phyloP scores from a whole-genome alignment of 2,329 filamentous ascomycete species.

The Leptographium flavum region DNA sequence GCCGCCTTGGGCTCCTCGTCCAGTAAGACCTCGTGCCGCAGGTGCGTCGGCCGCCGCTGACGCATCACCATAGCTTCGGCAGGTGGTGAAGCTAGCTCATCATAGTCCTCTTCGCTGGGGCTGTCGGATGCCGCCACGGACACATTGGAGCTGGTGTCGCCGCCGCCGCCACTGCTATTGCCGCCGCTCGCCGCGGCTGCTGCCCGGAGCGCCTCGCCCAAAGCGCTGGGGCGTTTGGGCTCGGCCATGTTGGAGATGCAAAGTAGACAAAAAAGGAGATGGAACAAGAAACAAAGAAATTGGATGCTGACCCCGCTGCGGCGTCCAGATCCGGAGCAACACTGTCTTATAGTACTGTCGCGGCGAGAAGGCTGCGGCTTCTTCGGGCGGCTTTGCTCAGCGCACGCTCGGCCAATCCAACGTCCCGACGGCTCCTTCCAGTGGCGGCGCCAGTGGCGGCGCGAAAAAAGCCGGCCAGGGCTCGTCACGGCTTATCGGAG shows the following conservation, averaged over 20 bases:
- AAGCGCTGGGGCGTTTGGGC: conserved; percentile 7
- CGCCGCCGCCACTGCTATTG: background rate
- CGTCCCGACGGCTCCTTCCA: too few relatives aligned
- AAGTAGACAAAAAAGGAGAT: too few relatives aligned
- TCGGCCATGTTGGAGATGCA: background rate
- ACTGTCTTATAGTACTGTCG: too few relatives aligned
- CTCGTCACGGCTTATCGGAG: too few relatives aligned
- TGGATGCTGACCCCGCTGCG: too few relatives aligned
- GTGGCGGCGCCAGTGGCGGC: too few relatives aligned
- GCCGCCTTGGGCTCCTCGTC: background rate
- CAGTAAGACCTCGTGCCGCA: conserved; percentile 5
- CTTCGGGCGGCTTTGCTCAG: background rate
- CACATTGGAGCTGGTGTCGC: conserved; percentile 4
- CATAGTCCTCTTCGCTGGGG: conserved; percentile 31
- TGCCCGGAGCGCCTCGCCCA: conserved; percentile 12
- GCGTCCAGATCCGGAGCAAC: too few relatives aligned
- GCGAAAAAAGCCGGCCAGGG: too few relatives aligned
- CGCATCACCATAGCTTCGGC: conserved; percentile 13
- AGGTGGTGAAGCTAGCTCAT: conserved; percentile 17
- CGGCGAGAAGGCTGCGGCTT: conserved; percentile 10
- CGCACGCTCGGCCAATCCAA: too few relatives aligned
- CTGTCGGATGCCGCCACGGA: conserved; percentile 21
- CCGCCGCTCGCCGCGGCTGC: background rate
- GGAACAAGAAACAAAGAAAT: too few relatives aligned
- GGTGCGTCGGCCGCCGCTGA: conserved; percentile 5